phyloP scores from a whole-genome alignment of 2,329 filamentous ascomycete species.

The Thielaviopsis ethacetica region DNA sequence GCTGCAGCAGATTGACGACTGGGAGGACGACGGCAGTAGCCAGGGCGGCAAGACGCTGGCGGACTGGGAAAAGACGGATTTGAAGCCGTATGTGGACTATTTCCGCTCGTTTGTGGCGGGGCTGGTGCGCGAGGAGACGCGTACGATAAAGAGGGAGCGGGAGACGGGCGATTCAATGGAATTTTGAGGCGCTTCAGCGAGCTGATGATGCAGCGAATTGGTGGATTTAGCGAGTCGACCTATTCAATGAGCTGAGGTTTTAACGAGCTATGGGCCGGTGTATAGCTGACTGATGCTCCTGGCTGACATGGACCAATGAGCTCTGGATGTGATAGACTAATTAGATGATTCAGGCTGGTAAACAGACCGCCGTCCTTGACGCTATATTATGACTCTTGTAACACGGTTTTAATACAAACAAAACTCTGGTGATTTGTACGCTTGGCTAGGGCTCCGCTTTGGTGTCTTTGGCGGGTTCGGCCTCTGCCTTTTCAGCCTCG shows the following conservation, averaged over 20 bases:
- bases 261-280: too few relatives aligned
- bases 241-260: not conserved
- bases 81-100: slow-evolving; percentile 83
- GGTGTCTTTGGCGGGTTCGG: not conserved
- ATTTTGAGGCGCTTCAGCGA: slow-evolving; percentile 22
- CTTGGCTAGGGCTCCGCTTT: not conserved
- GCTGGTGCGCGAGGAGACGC: slow-evolving; percentile 60
- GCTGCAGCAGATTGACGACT: slow-evolving; percentile 72
- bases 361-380: not conserved
- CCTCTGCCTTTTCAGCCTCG: not conserved
- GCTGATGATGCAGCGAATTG: too few relatives aligned
- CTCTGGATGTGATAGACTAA: too few relatives aligned
- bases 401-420: not conserved
- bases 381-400: slow-evolving; percentile 4
- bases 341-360: not conserved
- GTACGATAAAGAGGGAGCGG: slow-evolving; percentile 37
- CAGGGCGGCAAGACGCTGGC: slow-evolving; percentile 29
- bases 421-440: not conserved
- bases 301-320: too few relatives aligned
- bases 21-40: slow-evolving; percentile 32
- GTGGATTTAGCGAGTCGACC: not conserved
- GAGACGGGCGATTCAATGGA: slow-evolving; percentile 34
- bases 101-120: slow-evolving; percentile 68
- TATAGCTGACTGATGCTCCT: too few relatives aligned
- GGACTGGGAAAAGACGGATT: slow-evolving; percentile 94